phyloP scores from a whole-genome alignment of 1,139 yeast species.

The Suhomyces chickasaworum region DNA sequence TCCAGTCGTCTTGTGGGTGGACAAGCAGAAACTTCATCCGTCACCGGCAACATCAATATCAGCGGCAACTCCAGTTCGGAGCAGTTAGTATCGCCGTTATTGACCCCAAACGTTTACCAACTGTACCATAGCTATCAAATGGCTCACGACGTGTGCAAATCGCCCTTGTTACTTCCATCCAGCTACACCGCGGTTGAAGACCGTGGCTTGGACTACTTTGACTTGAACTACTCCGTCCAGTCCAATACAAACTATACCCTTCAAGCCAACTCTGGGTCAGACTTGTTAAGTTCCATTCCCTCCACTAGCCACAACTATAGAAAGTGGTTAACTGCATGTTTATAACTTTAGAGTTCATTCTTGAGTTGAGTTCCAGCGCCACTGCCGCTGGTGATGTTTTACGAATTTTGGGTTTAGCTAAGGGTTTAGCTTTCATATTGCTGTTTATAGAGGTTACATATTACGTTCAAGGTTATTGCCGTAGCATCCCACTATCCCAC shows the following conservation, averaged over 20 bases:
- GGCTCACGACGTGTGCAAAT: slow-evolving; percentile 20
- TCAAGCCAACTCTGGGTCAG: slow-evolving; percentile 15
- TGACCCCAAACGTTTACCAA: slow-evolving; percentile 38
- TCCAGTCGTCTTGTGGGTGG: slow-evolving; percentile 13
- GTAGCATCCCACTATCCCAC: too few relatives aligned
- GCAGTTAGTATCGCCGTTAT: slow-evolving; percentile 39
- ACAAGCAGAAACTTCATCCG: slow-evolving; percentile 18
- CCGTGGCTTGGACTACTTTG: slow-evolving; percentile 31
- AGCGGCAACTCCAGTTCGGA: too few relatives aligned
- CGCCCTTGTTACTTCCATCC: slow-evolving; percentile 25
- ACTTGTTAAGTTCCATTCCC: slow-evolving; percentile 21
- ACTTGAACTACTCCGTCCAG: slow-evolving; percentile 37
- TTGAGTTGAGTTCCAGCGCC: neutral
- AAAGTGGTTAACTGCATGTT: slow-evolving; percentile 45
- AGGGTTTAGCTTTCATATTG: slow-evolving; percentile 10
- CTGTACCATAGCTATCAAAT: slow-evolving; percentile 16
- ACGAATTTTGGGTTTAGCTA: slow-evolving; percentile 12
- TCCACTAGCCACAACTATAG: slow-evolving; percentile 47
- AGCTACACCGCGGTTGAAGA: slow-evolving; percentile 10
- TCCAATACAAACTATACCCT: slow-evolving; percentile 23
- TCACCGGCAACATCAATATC: slow-evolving; percentile 30
- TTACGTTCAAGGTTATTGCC: neutral
- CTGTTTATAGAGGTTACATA: slow-evolving; percentile 13
- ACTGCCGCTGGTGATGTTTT: slow-evolving; percentile 7
- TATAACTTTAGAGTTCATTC: slow-evolving; percentile 14